A percentile compares a stretch with the other conserved stretches of the same genome.
phyloP scores from a whole-genome alignment of 2,329 filamentous ascomycete species.

The Colletotrichum orbiculare region DNA sequence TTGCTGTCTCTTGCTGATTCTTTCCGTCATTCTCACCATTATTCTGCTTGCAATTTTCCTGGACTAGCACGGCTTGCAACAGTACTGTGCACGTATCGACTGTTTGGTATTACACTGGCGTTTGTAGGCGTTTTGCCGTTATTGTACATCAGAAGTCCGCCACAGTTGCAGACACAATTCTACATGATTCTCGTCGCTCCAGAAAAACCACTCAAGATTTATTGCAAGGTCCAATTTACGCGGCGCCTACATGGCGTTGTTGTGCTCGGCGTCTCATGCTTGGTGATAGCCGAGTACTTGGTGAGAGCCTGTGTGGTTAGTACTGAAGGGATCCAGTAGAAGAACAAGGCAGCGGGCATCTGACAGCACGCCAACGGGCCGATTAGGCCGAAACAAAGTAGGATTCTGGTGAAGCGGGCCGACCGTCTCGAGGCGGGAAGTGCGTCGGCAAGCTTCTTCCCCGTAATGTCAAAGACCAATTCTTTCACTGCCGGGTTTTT shows the following conservation, averaged over 20 bases:
- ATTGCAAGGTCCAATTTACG: background rate
- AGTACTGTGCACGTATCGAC: background rate
- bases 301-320: background rate
- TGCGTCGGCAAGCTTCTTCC: background rate
- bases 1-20: conserved; percentile 88
- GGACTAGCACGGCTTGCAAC: conserved; percentile 58
- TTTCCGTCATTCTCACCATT: conserved; percentile 89
- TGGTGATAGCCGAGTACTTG: background rate
- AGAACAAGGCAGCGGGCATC: conserved; percentile 52
- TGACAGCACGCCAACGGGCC: conserved; percentile 49
- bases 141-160: conserved; percentile 33
- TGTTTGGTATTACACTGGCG: conserved; percentile 26
- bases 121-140: conserved; percentile 22
- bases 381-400: conserved; percentile 27
- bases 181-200: background rate
- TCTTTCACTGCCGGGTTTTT: conserved; percentile 1
- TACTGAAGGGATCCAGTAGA: conserved; percentile 52
- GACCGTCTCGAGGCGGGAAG: conserved; percentile 12
- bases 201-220: background rate
- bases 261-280: background rate
- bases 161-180: conserved; percentile 11
- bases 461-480: conserved; percentile 11
- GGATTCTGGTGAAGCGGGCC: conserved; percentile 19
- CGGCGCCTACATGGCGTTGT: background rate
- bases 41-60: conserved; percentile 88